Evolutionary conservation across 805 yeast species (phyloP), one percentile per base, ranked within the genome.

Genomic region (Jamesozyma lodderae): DNA sequence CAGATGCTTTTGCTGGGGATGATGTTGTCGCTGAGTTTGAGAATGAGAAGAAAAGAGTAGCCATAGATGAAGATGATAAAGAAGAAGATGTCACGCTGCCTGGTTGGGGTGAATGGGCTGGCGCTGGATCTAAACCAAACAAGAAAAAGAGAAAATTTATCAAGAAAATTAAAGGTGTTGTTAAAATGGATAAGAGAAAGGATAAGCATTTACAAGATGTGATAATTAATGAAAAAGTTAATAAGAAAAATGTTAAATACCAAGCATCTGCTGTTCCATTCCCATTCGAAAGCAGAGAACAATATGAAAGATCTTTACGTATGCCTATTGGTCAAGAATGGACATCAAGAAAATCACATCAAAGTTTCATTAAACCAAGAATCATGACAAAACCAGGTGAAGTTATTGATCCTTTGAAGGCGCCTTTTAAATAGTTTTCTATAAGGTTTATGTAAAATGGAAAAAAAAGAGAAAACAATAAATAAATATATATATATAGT

Each of bases 81-180:
- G 87, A 80, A 52, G 79, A 81, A 41, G 95, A 88, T 56, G 64
- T 81, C 34, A 81, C 95, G 0, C 63, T 88, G 37, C 97, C 96
- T 3, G 98, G 98, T 1, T 92, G 97, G 96, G 97, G 97, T 34
- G 83, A 81, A 31, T 92, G 98, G 98, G 82, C 90, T 9, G 96
- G 96, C 27, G 75, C 73, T 8, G 70, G 71, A 16, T 56, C 63
- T 9, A 68, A 69, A 17, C 57, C 65, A 58, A 43, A 10, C 17
- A 32, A 70, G 31, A 58, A 72, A 55, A 77, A 74, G 57, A 73
- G 75, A 55, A 81, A 77, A 57, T 69, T 81, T 40, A 69, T 80
- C 25, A 76, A 81, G 50, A 83, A 76, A 47, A 67, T 84, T 20
- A 76, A 79, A 52, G 97, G 98, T 34, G 78, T 87, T 35, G 80